Base-by-base conservation (phyloP, 352 stramenopile species). In the Phytophthora ohioensis region DNA sequence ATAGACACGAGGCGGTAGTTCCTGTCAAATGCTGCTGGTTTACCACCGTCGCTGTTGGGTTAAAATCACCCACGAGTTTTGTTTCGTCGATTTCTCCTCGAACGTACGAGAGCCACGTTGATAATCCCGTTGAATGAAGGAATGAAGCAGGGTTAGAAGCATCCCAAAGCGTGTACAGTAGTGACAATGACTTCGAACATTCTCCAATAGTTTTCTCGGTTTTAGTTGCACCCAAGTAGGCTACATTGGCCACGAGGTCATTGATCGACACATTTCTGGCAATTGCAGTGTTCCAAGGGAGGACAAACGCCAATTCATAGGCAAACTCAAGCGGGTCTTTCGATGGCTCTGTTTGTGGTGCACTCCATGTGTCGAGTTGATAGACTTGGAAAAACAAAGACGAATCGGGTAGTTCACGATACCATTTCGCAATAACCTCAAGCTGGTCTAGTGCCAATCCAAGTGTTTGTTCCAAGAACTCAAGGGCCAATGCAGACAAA, bases 331-430 rank as follows among this genome's bases (percentile, higher is more conserved):
- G 55, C 0, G 79, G 77, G 11, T 92, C 77, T 30, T 52, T 41
- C 0, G 62, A 66, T 6, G 71, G 56, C 17, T 67, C 38, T 4
- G 49, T 2, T 0, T 65, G 30, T n/a, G 32, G 55, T 4, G 66
- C 38, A 12, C 64, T 78, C 82, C 84, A 92, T 41, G 41, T 31
- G 1, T 72, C 48, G 2, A 86, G 41, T 67, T 91, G 73, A n/a
- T 77, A 59, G 2, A 64, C 64, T 30, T 87, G 81, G 34, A 84
- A 90, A 51, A 82, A 92, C 11, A 75, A 13, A 0, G 84, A 92
- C 0, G 57, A 58, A 2, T 60, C 54, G 1, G 81, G 79, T 0
- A 84, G 10, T 13, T 63, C 46, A 8, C 78, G 72, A 67, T 74
- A 89, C 85, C 85, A 92, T 6, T 51, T 49, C 0, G 75, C 78